Conservation (phyloP, 345 rosid genomes). For the Arabidopsis thaliana region TAIR10.1 NC_003076.8:24728001-24728500, state of each 20-base stretch:
- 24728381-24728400: neutral
- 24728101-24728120: slow-evolving; percentile 44
- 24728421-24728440: slow-evolving; percentile 28
- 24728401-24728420: slow-evolving; percentile 32
- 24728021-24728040: slow-evolving; percentile 47
- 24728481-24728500: slow-evolving; percentile 38
- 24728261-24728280: slow-evolving; percentile 28
- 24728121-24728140: slow-evolving; percentile 25
- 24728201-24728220: neutral
- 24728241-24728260: slow-evolving; percentile 13
- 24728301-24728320: slow-evolving; percentile 6
- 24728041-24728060: slow-evolving; percentile 47
- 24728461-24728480: slow-evolving; percentile 18
- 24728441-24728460: slow-evolving; percentile 12
- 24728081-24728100: slow-evolving; percentile 24
- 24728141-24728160: neutral
- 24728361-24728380: neutral
- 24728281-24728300: slow-evolving; percentile 20
- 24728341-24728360: neutral
- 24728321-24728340: slow-evolving; percentile 11
- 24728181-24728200: neutral
- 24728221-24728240: neutral
- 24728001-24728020: slow-evolving; percentile 49
- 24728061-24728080: slow-evolving; percentile 32
- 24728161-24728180: neutral